Conservation (phyloP, 352 stramenopile species). For the Phytophthora crassamura region DNA sequence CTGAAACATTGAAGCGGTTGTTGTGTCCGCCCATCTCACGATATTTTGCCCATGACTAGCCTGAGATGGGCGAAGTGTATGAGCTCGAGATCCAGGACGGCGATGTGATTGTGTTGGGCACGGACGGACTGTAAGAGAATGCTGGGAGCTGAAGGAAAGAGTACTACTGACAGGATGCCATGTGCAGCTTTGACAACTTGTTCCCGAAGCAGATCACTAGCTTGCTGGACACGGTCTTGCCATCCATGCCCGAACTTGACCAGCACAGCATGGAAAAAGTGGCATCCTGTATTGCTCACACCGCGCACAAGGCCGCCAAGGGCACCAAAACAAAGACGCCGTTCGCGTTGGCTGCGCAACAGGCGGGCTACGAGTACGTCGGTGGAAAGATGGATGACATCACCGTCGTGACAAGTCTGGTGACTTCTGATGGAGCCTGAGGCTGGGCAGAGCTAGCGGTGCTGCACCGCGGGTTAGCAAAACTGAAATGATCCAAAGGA, state of each 20-base stretch:
- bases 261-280: slow-evolving; percentile 77
- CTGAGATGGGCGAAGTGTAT: slow-evolving; percentile 90
- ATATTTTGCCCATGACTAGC: slow-evolving; percentile 46
- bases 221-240: slow-evolving; percentile 72
- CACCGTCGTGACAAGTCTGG: slow-evolving; percentile 85
- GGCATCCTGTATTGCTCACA: slow-evolving; percentile 81
- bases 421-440: slow-evolving; percentile 37
- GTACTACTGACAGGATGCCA: neutral
- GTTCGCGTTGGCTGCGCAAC: slow-evolving; percentile 73
- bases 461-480: neutral
- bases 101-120: slow-evolving; percentile 94
- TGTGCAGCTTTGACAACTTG: slow-evolving; percentile 95
- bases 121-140: slow-evolving; percentile 89
- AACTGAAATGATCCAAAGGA: slow-evolving; percentile 5
- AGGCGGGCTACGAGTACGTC: slow-evolving; percentile 81
- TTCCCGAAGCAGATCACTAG: slow-evolving; percentile 84
- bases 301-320: slow-evolving; percentile 82
- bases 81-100: slow-evolving; percentile 86
- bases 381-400: slow-evolving; percentile 94
- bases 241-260: slow-evolving; percentile 54
- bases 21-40: slow-evolving; percentile 6
- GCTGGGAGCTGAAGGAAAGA: neutral
- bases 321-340: slow-evolving; percentile 74
- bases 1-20: neutral
- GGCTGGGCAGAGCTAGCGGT: neutral